Evolutionary conservation across 148 eudicot species (phyloP), one percentile per base, ranked within the genome.

Genomic region (Cornus suecica): DNA sequence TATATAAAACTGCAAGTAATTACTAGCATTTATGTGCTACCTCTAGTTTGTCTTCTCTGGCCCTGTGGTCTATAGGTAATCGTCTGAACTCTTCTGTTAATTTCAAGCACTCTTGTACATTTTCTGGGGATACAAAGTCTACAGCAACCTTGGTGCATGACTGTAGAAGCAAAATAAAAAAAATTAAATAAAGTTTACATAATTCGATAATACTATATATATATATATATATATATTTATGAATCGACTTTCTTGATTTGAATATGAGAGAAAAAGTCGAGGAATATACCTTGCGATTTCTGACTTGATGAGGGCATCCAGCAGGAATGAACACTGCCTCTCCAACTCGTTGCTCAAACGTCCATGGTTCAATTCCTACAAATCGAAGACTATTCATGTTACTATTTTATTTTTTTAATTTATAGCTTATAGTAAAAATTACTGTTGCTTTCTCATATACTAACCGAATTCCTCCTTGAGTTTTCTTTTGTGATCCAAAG

Each of bases 301-400:
- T 84, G 68, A 95, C 99, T 86, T 95, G 99, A 68, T 92, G 99
- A 8, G 99, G 97, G 69, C 99, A 95, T 15, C 99, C 97, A 64
- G 97, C 97, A 69, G 99, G 99, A 78, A 95, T 95, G 66, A 95
- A 91, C 29, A 95, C 99, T 1, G 99, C 99, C 80, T 95, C 99
- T 80, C 99, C 99, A 64, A 89, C 88, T 27, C 61, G 83, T 65
- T 95, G 99, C 77, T 86, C 93, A 56, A 95, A 92, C 13, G 97
- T 92, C 99, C 99, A 92, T 32, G 97, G 91, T 66, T 88, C 97
- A 28, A 95, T 74, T 9, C 91, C 98, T 94, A 10, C 42, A 72
- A 54, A 6, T 26, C 2, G 18, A 58, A 58, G n/a, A 58, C 3
- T 20, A 14, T 0, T 20, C 24, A n/a, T 58, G 4, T 58, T 58